Conservation (phyloP, 257 asterid genomes). For the Craterostigma plantagineum region DNA sequence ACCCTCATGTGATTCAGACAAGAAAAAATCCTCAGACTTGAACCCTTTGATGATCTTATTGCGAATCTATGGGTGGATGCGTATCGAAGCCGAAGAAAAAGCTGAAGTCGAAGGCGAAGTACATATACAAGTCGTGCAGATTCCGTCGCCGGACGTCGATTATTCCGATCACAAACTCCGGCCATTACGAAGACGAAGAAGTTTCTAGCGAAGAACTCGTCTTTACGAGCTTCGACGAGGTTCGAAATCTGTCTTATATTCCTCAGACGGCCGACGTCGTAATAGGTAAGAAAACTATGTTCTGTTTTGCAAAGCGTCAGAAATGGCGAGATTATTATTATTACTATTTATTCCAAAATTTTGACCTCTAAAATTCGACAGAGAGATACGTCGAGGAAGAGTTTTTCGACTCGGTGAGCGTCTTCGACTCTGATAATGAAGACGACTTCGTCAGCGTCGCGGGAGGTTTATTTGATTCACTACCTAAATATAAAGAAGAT, state of each 20-base stretch:
- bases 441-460: slow-evolving; percentile 51
- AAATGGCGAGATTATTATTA: no score
- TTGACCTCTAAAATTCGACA: slow-evolving; percentile 7
- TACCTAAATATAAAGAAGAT: no score
- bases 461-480: slow-evolving; percentile 33
- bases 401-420: slow-evolving; percentile 66
- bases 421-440: slow-evolving; percentile 65
- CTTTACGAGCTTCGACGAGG: slow-evolving; percentile 3
- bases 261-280: no score
- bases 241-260: no score
- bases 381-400: slow-evolving; percentile 48
- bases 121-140: slow-evolving; percentile 29
- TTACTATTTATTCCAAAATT: not conserved
- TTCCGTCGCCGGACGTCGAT: slow-evolving; percentile 41
- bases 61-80: slow-evolving; percentile 56
- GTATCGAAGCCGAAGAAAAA: slow-evolving; percentile 44
- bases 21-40: no score
- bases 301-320: no score
- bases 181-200: slow-evolving; percentile 15
- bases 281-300: no score
- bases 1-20: no score
- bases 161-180: slow-evolving; percentile 32
- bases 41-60: no score
- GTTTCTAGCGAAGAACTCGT: slow-evolving; percentile 20
- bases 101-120: slow-evolving; percentile 35